Evolutionary conservation across 371 early-diverging fungal genomes (phyloP), one percentile per base, ranked within the genome.

Genomic region (Coemansia sp.): DNA sequence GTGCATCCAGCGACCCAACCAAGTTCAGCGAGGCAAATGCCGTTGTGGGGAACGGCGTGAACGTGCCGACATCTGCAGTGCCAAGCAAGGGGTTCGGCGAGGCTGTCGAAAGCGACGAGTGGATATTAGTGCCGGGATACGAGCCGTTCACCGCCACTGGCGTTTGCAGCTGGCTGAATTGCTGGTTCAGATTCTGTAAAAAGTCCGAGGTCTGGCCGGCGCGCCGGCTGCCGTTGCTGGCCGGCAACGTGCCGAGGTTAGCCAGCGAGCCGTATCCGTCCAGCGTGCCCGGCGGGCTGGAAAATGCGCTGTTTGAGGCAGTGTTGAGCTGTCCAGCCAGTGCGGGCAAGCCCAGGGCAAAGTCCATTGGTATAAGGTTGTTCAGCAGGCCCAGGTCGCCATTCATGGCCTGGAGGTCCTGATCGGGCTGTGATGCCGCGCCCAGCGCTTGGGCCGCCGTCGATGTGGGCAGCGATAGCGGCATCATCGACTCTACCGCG

Each of bases 21-120:
- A 75, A 44, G 16, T 75, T 71, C 31, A 72, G 66, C 14, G 75
- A 75, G 8, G 72, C 72, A 54, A 75, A 63, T 10, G 67, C 75
- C 42, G 63, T 58, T n/a, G 75, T 75, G 36, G 75, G 63, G 38
- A 70, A 61, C 6, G 51, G 49, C 44, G 52, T 18, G 37, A 63
- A 51, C 31, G 63, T 34, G 37, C 43, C 50, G 3, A 44, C 48
- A n/a, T 75, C 75, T n/a, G 59, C 31, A n/a, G 50, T 36, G 5
- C 61, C 60, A 11, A 75, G 44, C 34, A 75, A 52, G 16, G 59
- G 54, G 34, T 60, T 63, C 11, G 71, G 63, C 50, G 75, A 75
- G 10, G 62, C 29, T 2, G 37, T 39, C 7, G 58, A 60, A 4
- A 64, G 52, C 50, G 74, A 65, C 16, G 70, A 64, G 36, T 48